Percentiles rank a stretch among this genome's conserved stretches.
Conservation (phyloP, 1,139 yeast genomes). For the Yamadazyma friedrichii region DNA sequence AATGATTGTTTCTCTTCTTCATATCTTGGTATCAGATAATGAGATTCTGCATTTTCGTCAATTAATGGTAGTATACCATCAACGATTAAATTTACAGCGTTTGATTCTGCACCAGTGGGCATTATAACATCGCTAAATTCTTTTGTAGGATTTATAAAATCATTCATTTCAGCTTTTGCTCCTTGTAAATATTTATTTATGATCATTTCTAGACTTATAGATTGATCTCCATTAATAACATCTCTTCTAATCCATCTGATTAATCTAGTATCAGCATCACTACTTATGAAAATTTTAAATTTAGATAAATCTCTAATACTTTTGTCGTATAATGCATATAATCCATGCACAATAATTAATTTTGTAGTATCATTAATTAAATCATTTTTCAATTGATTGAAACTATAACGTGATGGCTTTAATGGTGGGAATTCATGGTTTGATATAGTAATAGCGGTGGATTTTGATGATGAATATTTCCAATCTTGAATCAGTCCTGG, state of each 20-base stretch:
- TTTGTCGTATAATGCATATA: constrained; percentile 73
- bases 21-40: constrained; percentile 17
- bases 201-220: constrained; percentile 42
- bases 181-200: constrained; percentile 60
- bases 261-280: constrained; percentile 82
- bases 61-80: constrained; percentile 58
- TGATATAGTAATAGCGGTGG: constrained; percentile 30
- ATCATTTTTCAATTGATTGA: constrained; percentile 20
- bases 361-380: constrained; percentile 21
- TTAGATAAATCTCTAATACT: constrained; percentile 58
- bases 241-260: constrained; percentile 67
- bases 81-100: constrained; percentile 67
- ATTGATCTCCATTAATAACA: constrained; percentile 26
- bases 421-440: constrained; percentile 21
- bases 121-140: constrained; percentile 78
- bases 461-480: constrained; percentile 21
- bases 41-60: constrained; percentile 10
- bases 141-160: constrained; percentile 73
- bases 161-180: constrained; percentile 76
- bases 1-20: constrained; percentile 51
- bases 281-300: constrained; percentile 74
- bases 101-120: constrained; percentile 68
- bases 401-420: constrained; percentile 43
- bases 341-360: constrained; percentile 68
- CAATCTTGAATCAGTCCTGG: constrained; percentile 14